Evolutionary conservation across 371 early-diverging fungal species (phyloP), one percentile per base, ranked within the genome.

Genomic region (Actinomortierella ambigua): DNA sequence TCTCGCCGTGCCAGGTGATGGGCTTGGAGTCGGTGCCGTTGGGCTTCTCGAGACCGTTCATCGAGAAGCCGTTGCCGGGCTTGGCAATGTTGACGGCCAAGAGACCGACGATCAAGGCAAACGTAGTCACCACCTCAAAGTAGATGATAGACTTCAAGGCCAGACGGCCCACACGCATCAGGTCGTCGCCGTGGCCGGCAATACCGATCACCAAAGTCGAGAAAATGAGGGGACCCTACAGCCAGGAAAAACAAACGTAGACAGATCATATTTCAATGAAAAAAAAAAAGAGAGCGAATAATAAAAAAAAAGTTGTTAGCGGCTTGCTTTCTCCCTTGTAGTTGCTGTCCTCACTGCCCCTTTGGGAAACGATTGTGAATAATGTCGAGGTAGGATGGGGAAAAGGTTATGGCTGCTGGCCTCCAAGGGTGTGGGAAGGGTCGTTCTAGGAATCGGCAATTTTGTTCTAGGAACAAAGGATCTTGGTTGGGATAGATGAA

Each of bases 121-220:
- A 68, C 1, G 89, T 88, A 2, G 89, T 87, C 39, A 87, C 83
- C 0, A 88, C 68, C 67, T 87, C 87, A 66, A 90, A 90, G 59
- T 90, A 90, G 53, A 87, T 69, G 39, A 89, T 78, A 2, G 85
- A 77, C 73, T 89, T 89, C 65, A 89, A 49, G n/a, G 88, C 88
- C 28, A 89, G 63, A n/a, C 82, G 81, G 41, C 88, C 90, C 27
- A 90, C 83, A 40, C 80, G 73, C 9, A 63, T 73, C 39, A 90
- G 75, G 71, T 90, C 89, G 57, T 89, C 89, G n/a, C 86, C 85
- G 58, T 93, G 93, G 15, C 91, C 88, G 28, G 85, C 85, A 68
- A 93, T 91, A 54, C 90, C 93, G 42, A 88, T 85, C 29, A 90
- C 86, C 3, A 91, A 68, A 3, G 86, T 86, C 2, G 87, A 82